Conservation (phyloP, 2,329 filamentous ascomycete species). For the Colletotrichum aenigma region DNA sequence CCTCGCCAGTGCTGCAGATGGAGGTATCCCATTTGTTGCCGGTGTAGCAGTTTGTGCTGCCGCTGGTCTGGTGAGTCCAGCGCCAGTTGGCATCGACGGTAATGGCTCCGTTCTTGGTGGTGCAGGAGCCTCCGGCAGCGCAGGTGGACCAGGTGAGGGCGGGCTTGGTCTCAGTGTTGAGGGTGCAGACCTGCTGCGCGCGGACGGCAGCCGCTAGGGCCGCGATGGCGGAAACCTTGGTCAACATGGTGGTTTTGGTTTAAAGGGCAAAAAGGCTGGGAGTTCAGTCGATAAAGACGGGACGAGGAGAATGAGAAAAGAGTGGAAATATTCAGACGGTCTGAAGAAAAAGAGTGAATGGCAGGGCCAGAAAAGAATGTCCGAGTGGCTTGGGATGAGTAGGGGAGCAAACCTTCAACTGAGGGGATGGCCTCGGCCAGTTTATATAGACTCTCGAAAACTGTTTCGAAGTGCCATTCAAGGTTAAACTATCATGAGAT, state of each 20-base stretch:
- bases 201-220: constrained; percentile 28
- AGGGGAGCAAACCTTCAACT: background rate
- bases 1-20: constrained; percentile 42
- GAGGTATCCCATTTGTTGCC: constrained; percentile 53
- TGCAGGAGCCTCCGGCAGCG: constrained; percentile 54
- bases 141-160: constrained; percentile 58
- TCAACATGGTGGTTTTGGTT: constrained; percentile 14
- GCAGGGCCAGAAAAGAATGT: background rate
- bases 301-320: background rate
- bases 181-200: constrained; percentile 57
- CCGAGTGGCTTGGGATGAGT: background rate
- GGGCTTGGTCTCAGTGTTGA: constrained; percentile 56
- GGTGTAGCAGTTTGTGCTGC: constrained; percentile 60
- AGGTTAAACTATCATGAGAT: constrained; percentile 9
- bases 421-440: background rate
- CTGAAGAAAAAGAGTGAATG: background rate
- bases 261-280: background rate
- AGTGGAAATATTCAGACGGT: background rate
- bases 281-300: background rate
- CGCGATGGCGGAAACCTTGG: constrained; percentile 41
- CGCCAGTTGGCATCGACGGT: constrained; percentile 67
- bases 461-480: background rate
- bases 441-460: constrained; percentile 14
- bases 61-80: constrained; percentile 55
- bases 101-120: constrained; percentile 50